Conservation (phyloP, 257 asterid species). For the Ajuga chamaepitys region DNA sequence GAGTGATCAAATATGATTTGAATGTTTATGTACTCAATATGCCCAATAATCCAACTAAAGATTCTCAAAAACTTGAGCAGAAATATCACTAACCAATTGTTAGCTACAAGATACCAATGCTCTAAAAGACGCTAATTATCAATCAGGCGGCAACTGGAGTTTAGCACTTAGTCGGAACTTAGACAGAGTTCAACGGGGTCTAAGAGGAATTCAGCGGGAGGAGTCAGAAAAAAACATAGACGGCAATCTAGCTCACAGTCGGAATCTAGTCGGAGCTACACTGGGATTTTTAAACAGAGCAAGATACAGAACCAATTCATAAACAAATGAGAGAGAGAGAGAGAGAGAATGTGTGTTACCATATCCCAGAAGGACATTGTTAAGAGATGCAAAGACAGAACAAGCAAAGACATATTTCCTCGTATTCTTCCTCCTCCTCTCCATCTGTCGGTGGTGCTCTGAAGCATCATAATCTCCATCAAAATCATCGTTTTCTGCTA, state of each 20-base stretch:
- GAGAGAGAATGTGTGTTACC: constrained; percentile 28
- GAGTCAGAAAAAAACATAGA: too few species aligned
- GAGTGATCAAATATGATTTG: too few species aligned
- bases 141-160: too few species aligned
- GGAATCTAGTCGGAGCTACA: too few species aligned
- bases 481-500: constrained; percentile 29
- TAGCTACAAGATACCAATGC: too few species aligned
- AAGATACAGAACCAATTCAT: too few species aligned
- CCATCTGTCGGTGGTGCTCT: constrained; percentile 40
- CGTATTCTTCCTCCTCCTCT: constrained; percentile 39
- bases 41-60: neutral
- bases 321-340: neutral
- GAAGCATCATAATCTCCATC: constrained; percentile 41
- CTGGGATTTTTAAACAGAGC: too few species aligned
- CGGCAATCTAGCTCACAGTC: too few species aligned
- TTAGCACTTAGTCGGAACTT: too few species aligned
- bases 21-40: too few species aligned
- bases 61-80: neutral
- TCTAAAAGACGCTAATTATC: neutral
- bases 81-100: neutral
- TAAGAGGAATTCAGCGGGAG: too few species aligned
- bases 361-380: constrained; percentile 88
- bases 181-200: neutral
- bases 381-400: constrained; percentile 93
- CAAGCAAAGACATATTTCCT: constrained; percentile 84